Evolutionary conservation across 2,329 filamentous ascomycete species (phyloP), one percentile per base, ranked within the genome.

Genomic region (Metarhizium robertsii): DNA sequence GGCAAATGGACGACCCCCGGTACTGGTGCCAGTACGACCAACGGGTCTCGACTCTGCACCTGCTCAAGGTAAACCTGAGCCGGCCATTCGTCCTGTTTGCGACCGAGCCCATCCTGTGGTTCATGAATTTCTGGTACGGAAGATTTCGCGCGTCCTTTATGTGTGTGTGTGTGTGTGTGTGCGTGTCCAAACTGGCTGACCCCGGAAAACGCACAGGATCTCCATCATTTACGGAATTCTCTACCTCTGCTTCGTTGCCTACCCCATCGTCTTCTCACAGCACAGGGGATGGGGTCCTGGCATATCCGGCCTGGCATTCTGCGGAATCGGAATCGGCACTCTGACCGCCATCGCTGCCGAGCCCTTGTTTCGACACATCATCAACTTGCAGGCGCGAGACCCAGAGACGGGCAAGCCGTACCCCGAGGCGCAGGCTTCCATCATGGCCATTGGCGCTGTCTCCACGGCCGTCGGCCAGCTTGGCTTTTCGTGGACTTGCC

Each of bases 221-320:
- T 92, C 88, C 0, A 74, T 95, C 43, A 83, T 95, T 40, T 96
- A 96, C 67, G 88, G 85, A 18, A 90, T 95, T 45, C 76, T 96
- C 1, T 94, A 94, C 65, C 83, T 96, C 36, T 95, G 90, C 71
- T 96, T 96, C 73, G 86, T 95, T 16, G 90, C 89, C 13, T 95
- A 95, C 67, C 91, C 91, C 0, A 87, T 95, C 57, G 87, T 95
- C 56, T 96, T 94, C 70, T 76, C 78, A 11, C 75, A 86, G 45
- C 67, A 80, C 56, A 86, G 92, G 18, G 89, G 89, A 58, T 96
- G 91, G 92, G 78, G 78, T 2, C 76, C 86, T 0, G 85, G 88
- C 1, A 71, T 87, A 40, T 83, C 85, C 0, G 91, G 92, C 0
- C 80, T 96, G 2, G 81, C 90, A 1, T 96, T 95, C 69, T 64